Evolutionary conservation across 2,329 filamentous ascomycete species (phyloP).

Genomic region (Ophiosphaerella korrae): DNA sequence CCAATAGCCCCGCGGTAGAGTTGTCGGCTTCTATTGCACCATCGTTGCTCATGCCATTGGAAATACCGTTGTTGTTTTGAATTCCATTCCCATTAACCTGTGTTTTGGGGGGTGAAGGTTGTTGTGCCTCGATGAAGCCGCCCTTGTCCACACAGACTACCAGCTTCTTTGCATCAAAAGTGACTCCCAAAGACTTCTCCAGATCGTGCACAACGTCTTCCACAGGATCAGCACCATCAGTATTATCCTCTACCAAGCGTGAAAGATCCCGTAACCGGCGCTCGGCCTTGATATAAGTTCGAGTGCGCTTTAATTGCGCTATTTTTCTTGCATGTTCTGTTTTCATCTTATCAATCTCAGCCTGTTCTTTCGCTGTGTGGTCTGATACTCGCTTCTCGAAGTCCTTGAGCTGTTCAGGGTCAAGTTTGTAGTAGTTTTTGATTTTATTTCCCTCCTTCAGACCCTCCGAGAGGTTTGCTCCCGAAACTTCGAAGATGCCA

Average conservation of each 20-base stretch:
- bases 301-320: conserved; percentile 73
- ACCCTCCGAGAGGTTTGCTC: conserved; percentile 33
- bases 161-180: conserved; percentile 66
- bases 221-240: conserved; percentile 54
- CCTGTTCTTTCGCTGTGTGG: conserved; percentile 73
- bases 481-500: conserved; percentile 74
- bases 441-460: conserved; percentile 34
- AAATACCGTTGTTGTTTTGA: conserved; percentile 39
- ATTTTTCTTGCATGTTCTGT: conserved; percentile 76
- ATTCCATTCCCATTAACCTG: conserved; percentile 40
- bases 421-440: conserved; percentile 69
- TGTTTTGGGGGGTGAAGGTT: conserved; percentile 30
- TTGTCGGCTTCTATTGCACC: conserved; percentile 42
- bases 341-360: conserved; percentile 85
- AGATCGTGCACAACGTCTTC: conserved; percentile 78
- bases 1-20: conserved; percentile 65
- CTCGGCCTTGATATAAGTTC: conserved; percentile 74
- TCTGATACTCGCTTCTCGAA: conserved; percentile 79
- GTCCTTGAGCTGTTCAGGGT: conserved; percentile 77
- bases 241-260: conserved; percentile 45
- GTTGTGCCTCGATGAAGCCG: conserved; percentile 67
- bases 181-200: conserved; percentile 71
- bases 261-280: conserved; percentile 72
- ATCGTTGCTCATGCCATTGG: conserved; percentile 38
- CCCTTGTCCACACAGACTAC: conserved; percentile 78